phyloP scores from a whole-genome alignment of 495 filamentous ascomycete species.

The Emericellopsis terricola region DNA sequence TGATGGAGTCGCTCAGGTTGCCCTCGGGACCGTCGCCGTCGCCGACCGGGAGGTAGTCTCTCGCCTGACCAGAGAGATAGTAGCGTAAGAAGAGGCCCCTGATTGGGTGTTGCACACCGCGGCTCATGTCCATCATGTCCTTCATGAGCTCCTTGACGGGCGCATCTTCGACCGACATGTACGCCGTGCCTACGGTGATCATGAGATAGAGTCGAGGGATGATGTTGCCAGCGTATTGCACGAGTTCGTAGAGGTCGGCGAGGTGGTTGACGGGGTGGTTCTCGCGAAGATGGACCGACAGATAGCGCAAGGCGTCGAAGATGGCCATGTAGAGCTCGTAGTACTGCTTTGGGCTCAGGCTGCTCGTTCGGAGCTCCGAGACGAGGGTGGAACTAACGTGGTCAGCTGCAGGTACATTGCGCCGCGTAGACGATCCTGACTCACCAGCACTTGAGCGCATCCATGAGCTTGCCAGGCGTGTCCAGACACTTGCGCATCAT shows the following conservation, averaged over 20 bases:
- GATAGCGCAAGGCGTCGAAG: slow-evolving; percentile 92
- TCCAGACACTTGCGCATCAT: slow-evolving; percentile 97
- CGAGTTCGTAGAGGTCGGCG: slow-evolving; percentile 94
- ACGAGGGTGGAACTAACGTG: slow-evolving; percentile 74
- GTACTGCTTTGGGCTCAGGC: slow-evolving; percentile 92
- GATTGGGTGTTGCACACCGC: slow-evolving; percentile 91
- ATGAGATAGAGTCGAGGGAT: slow-evolving; percentile 92
- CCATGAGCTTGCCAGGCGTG: slow-evolving; percentile 97
- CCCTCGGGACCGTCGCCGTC: slow-evolving; percentile 86
- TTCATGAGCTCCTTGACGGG: slow-evolving; percentile 99
- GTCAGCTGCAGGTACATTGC: slow-evolving; percentile 6
- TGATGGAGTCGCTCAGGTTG: slow-evolving; percentile 92
- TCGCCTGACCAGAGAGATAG: slow-evolving; percentile 84
- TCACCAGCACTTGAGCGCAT: slow-evolving; percentile 97
- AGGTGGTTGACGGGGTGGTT: slow-evolving; percentile 96
- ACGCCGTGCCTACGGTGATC: slow-evolving; percentile 96
- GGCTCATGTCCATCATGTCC: slow-evolving; percentile 99
- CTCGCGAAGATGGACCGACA: slow-evolving; percentile 89
- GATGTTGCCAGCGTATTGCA: slow-evolving; percentile 98
- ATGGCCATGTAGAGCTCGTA: slow-evolving; percentile 99
- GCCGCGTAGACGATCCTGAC: slow-evolving; percentile 8
- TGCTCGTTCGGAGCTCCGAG: slow-evolving; percentile 90
- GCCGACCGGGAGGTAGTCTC: slow-evolving; percentile 68
- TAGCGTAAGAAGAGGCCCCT: slow-evolving; percentile 89
- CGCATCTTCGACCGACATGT: slow-evolving; percentile 96